phyloP scores from a whole-genome alignment of 2,329 filamentous ascomycete species.

The Diaporthe citriasiana region DNA sequence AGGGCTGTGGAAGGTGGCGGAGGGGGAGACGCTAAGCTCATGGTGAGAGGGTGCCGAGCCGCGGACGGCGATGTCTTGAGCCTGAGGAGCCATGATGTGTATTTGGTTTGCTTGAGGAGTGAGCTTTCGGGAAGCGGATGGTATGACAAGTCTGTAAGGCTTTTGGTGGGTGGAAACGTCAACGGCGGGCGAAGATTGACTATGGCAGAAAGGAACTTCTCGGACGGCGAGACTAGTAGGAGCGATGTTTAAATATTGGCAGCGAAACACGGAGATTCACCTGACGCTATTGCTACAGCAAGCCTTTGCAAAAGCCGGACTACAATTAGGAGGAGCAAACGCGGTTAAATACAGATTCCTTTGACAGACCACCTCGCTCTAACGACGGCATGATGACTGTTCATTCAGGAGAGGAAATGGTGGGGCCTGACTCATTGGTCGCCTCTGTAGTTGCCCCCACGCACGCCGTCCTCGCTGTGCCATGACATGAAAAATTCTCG shows the following conservation, averaged over 20 bases:
- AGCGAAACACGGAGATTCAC: constrained; percentile 29
- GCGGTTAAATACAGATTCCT: constrained; percentile 30
- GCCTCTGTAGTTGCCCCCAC: constrained; percentile 20
- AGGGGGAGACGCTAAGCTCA: constrained; percentile 79
- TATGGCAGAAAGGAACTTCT: constrained; percentile 15
- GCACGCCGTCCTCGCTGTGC: constrained; percentile 23
- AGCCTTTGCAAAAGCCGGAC: background rate
- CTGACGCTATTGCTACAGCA: constrained; percentile 13
- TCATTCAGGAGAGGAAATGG: constrained; percentile 20
- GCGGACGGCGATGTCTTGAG: constrained; percentile 39
- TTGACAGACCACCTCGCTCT: constrained; percentile 29
- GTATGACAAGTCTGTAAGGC: constrained; percentile 34
- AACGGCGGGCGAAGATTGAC: background rate
- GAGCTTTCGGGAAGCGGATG: constrained; percentile 21
- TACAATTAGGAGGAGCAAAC: constrained; percentile 14
- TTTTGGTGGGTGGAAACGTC: constrained; percentile 34
- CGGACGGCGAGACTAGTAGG: background rate
- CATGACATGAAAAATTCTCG: constrained; percentile 38
- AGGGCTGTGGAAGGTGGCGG: constrained; percentile 80
- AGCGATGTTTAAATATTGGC: background rate
- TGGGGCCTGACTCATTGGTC: constrained; percentile 38
- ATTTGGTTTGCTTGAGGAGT: background rate
- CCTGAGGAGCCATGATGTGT: constrained; percentile 41
- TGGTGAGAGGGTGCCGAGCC: constrained; percentile 57
- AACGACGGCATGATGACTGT: constrained; percentile 29